These are phyloP conservation scores for Smallanthus sonchifolius DNA, from an alignment of 129 eudicot genomes.

Conservation along the genomic window DNA sequence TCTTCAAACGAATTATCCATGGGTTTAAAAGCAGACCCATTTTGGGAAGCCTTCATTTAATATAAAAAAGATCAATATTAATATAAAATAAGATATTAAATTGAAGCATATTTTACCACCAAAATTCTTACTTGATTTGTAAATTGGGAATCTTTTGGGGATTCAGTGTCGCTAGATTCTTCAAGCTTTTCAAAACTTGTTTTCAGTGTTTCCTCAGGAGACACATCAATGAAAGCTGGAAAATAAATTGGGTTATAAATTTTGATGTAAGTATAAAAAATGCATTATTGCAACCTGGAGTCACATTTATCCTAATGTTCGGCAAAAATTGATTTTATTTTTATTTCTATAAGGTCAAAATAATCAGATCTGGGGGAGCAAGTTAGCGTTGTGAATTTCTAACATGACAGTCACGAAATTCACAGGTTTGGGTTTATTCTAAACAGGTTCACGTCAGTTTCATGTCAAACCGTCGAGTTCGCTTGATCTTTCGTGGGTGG, in stretches of 20 bases:
- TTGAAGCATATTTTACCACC: conserved; percentile 1
- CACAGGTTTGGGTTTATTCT: no score
- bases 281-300: background rate
- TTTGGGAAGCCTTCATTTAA: conserved; percentile 55
- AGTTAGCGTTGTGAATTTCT: no score
- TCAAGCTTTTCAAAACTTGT: conserved; percentile 50
- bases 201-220: conserved; percentile 80
- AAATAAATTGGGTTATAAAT: background rate
- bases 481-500: no score
- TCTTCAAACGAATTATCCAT: conserved; percentile 43
- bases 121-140: conserved; percentile 44
- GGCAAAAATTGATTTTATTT: background rate
- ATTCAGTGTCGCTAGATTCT: conserved; percentile 47
- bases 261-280: background rate
- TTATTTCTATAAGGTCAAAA: background rate
- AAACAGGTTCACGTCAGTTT: no score
- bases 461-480: no score
- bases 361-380: background rate
- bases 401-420: no score
- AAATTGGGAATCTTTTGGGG: conserved; percentile 41
- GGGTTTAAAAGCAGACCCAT: conserved; percentile 63
- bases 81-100: background rate
- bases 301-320: background rate
- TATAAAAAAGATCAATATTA: background rate
- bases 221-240: conserved; percentile 87